Percentiles rank a stretch among this genome's conserved stretches.
phyloP scores from a whole-genome alignment of 192 early-diverging fungal species.

The Endogone sp. region DNA sequence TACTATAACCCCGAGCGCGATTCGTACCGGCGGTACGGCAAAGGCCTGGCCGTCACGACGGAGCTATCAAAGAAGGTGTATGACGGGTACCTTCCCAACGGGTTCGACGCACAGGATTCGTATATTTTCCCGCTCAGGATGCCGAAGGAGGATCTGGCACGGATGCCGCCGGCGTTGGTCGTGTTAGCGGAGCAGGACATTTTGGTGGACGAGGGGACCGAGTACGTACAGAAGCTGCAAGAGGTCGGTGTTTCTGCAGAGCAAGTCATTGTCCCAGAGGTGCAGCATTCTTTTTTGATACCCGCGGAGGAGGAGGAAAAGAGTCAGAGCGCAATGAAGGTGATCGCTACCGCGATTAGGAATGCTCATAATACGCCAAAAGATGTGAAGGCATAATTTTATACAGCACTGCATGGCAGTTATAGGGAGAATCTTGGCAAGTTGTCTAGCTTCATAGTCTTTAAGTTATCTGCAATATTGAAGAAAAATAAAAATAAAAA shows the following conservation, averaged over 20 bases:
- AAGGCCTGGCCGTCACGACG: not conserved
- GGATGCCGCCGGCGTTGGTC: not conserved
- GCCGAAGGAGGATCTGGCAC: not conserved
- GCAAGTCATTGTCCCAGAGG: not conserved
- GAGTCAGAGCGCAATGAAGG: no score
- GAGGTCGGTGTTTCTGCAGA: not conserved
- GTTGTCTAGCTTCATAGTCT: no score
- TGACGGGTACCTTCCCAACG: conserved; percentile 1
- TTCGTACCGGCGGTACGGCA: not conserved
- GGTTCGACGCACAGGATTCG: not conserved
- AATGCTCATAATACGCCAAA: no score
- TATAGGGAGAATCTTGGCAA: no score
- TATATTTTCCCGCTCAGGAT: not conserved
- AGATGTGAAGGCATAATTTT: no score
- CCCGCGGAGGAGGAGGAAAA: no score
- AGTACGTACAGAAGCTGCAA: not conserved
- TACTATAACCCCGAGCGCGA: no score
- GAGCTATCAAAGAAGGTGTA: not conserved
- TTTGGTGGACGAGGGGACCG: not conserved
- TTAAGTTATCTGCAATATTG: no score
- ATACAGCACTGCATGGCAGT: no score
- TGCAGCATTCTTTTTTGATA: no score
- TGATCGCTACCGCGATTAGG: no score
- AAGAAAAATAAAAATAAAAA: no score
- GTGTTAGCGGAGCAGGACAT: not conserved